Percentiles rank a stretch among this genome's conserved stretches.
These are phyloP conservation scores for Xylaria castorea DNA, from an alignment of 495 filamentous ascomycete genomes.

Conservation along the genomic window DNA sequence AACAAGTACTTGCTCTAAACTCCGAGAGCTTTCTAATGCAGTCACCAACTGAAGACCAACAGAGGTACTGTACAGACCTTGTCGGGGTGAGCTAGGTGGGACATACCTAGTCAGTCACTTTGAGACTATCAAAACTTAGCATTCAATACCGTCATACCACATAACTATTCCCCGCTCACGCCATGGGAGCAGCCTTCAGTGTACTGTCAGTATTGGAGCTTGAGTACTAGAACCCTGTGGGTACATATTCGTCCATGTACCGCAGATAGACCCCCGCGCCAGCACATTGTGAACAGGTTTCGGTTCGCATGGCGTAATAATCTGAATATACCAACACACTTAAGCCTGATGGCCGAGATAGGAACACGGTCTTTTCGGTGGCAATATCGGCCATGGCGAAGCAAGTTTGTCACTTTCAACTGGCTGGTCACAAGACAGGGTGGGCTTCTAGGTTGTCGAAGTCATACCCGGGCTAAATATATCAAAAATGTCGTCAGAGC, in stretches of 20 bases:
- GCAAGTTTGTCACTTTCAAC: constrained; percentile 6
- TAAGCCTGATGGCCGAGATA: background rate
- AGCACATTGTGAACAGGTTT: constrained; percentile 1
- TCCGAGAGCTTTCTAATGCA: background rate
- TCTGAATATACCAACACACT: background rate
- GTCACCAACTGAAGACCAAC: background rate
- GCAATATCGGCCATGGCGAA: constrained; percentile 25
- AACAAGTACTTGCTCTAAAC: background rate
- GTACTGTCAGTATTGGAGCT: background rate
- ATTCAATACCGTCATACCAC: background rate
- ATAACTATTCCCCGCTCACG: background rate
- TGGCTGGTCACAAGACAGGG: background rate
- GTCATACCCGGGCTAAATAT: background rate
- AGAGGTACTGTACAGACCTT: background rate
- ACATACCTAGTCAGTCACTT: background rate
- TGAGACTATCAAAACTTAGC: background rate
- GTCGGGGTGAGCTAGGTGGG: background rate
- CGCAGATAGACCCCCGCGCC: constrained; percentile 6
- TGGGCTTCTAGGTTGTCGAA: background rate
- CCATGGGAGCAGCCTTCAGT: background rate
- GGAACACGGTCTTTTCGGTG: constrained; percentile 27
- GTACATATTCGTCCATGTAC: background rate
- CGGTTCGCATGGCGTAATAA: constrained; percentile 20
- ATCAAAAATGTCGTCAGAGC: constrained; percentile 8
- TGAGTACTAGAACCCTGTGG: constrained; percentile 2